A percentile compares a stretch with the other conserved stretches of the same genome.
These are phyloP conservation scores for Penicillium sp. DNA, from an alignment of 2,329 filamentous ascomycete species.

Conservation along the genomic window DNA sequence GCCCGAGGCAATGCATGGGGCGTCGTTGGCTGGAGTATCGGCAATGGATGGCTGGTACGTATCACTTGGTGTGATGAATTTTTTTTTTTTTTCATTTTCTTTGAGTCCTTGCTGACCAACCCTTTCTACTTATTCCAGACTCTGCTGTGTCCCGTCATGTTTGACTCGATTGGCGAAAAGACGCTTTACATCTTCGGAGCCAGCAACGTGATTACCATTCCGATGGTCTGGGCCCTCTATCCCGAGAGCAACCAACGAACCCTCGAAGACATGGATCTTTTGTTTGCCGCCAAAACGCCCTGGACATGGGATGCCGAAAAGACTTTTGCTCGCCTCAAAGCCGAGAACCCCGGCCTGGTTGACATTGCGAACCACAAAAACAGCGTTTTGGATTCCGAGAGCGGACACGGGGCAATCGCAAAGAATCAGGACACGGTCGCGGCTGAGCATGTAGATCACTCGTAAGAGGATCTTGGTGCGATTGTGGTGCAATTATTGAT, in stretches of 20 bases:
- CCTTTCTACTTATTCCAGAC: constrained; percentile 23
- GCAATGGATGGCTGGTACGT: constrained; percentile 59
- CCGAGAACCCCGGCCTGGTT: constrained; percentile 50
- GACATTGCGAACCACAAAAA: constrained; percentile 33
- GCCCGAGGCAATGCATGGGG: constrained; percentile 72
- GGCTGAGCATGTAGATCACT: constrained; percentile 6
- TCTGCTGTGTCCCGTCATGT: constrained; percentile 55
- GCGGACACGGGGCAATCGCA: constrained; percentile 17
- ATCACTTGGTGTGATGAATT: not conserved
- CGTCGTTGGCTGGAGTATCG: constrained; percentile 69
- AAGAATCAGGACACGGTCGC: not conserved
- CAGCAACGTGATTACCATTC: constrained; percentile 59
- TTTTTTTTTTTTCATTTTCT: constrained; percentile 9
- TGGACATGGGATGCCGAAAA: constrained; percentile 68
- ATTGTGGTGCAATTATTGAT: not conserved
- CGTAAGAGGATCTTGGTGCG: constrained; percentile 2
- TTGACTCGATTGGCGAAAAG: constrained; percentile 59
- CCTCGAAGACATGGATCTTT: constrained; percentile 67
- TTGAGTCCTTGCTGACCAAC: constrained; percentile 18
- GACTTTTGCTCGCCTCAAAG: constrained; percentile 57
- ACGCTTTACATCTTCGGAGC: constrained; percentile 69
- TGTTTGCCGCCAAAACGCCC: constrained; percentile 61
- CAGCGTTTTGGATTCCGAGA: constrained; percentile 29
- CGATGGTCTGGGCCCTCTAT: constrained; percentile 67
- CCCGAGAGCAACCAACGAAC: constrained; percentile 69